Evolutionary conservation across 495 filamentous ascomycete genomes (phyloP).

Genomic region (Tuber borchii): DNA sequence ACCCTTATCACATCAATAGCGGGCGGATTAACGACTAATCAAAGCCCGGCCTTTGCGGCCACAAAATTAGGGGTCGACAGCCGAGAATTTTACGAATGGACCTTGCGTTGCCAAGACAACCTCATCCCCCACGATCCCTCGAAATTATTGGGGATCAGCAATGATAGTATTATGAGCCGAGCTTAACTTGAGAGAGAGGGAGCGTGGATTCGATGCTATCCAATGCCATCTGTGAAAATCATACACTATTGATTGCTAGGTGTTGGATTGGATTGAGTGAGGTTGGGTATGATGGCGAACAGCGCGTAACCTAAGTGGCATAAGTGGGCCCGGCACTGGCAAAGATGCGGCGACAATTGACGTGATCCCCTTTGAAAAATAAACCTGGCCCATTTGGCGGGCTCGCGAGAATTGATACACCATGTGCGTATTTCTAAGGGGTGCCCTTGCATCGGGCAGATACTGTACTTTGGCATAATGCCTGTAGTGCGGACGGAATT

Average conservation of each 20-base stretch:
- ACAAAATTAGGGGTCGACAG: neutral
- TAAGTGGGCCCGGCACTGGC: neutral
- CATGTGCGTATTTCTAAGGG: neutral
- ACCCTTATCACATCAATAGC: neutral
- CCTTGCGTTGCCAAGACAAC: neutral
- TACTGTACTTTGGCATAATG: neutral
- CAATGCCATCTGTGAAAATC: neutral
- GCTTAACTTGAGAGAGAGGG: neutral
- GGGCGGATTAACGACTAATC: neutral
- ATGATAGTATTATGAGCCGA: neutral
- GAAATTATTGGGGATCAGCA: neutral
- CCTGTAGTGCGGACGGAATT: neutral
- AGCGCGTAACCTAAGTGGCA: neutral
- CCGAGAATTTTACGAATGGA: neutral
- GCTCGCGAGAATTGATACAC: neutral
- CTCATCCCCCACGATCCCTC: neutral
- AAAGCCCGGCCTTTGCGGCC: neutral
- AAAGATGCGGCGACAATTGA: constrained; percentile 1
- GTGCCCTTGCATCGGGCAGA: neutral
- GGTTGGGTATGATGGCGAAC: neutral
- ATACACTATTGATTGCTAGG: neutral
- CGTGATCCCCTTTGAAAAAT: neutral
- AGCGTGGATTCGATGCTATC: neutral
- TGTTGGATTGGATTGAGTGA: neutral
- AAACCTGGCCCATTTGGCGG: neutral